Conservation (phyloP, 228 moss, liverwort and hornwort genomes). For the Sphagnum fallax region DNA sequence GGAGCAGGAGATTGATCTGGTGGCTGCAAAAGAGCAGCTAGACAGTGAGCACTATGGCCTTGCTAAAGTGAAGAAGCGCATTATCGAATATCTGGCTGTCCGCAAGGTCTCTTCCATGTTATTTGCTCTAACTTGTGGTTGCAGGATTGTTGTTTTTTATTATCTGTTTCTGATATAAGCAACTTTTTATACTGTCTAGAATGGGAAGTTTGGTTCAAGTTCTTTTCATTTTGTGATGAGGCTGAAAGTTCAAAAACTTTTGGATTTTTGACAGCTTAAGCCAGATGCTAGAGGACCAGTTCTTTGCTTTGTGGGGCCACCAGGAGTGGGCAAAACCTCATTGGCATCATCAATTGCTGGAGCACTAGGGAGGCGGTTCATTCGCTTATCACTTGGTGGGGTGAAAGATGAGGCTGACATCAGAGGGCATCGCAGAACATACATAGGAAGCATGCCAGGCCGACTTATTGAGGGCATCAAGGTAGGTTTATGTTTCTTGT, state of each 20-base stretch:
- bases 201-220: no score
- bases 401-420: constrained; percentile 68
- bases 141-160: no score
- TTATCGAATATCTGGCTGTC: constrained; percentile 58
- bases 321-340: constrained; percentile 56
- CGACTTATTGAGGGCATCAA: constrained; percentile 62
- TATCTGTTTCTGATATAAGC: no score
- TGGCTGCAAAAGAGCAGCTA: constrained; percentile 46
- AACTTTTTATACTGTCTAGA: no score
- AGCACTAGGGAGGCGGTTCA: constrained; percentile 45
- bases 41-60: constrained; percentile 58
- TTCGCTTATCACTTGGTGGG: constrained; percentile 51
- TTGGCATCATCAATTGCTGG: constrained; percentile 58
- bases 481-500: constrained; percentile 5
- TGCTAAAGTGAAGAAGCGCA: constrained; percentile 54
- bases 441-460: constrained; percentile 64
- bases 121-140: no score
- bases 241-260: no score
- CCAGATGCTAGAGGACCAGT: constrained; percentile 61
- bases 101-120: constrained; percentile 27
- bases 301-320: constrained; percentile 55
- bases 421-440: constrained; percentile 52
- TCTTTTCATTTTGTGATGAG: no score
- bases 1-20: constrained; percentile 46
- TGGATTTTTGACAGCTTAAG: constrained; percentile 27